A percentile compares a stretch with the other conserved stretches of the same genome.
These are phyloP conservation scores for Aurifilum marmelostoma DNA, from an alignment of 2,329 filamentous ascomycete species.

Conservation along the genomic window DNA sequence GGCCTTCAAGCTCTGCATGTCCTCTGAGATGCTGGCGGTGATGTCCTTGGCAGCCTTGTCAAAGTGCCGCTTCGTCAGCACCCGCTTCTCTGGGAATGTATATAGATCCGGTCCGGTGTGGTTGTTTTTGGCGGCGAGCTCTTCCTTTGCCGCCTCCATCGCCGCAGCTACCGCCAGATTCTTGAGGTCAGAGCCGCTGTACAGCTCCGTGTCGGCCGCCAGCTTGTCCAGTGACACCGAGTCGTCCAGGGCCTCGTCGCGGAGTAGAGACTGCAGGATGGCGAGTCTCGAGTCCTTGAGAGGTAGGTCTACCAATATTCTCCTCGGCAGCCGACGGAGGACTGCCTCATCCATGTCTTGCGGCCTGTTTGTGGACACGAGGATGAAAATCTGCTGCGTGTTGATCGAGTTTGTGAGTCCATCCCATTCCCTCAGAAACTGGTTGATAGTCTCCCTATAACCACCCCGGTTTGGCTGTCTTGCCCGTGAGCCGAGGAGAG, in stretches of 20 bases:
- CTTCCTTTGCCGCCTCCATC: constrained; percentile 77
- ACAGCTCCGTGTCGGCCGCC: constrained; percentile 71
- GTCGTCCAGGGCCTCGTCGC: constrained; percentile 64
- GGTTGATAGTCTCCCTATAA: constrained; percentile 91
- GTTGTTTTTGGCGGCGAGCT: constrained; percentile 50
- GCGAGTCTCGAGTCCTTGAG: constrained; percentile 60
- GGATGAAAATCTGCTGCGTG: constrained; percentile 81
- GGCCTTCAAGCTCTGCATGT: constrained; percentile 83
- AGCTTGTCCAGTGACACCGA: constrained; percentile 65
- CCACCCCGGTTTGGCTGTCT: constrained; percentile 67
- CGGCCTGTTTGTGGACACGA: constrained; percentile 95
- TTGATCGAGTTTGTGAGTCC: constrained; percentile 69
- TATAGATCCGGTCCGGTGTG: constrained; percentile 47
- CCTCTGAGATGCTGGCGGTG: constrained; percentile 87
- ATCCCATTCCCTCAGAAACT: constrained; percentile 97
- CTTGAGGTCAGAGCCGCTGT: constrained; percentile 83
- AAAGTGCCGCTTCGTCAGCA: constrained; percentile 73
- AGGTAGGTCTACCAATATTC: constrained; percentile 74
- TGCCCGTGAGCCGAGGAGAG: constrained; percentile 80
- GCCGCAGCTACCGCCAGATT: constrained; percentile 81
- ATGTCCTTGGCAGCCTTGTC: constrained; percentile 86
- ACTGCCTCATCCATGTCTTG: constrained; percentile 93
- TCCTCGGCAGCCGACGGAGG: constrained; percentile 72
- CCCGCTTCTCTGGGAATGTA: constrained; percentile 69
- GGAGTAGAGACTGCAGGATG: constrained; percentile 71